Evolutionary conservation across 108 stramenopile genomes (phyloP).

Genomic region (Mayamaea pseudoterrestris): DNA sequence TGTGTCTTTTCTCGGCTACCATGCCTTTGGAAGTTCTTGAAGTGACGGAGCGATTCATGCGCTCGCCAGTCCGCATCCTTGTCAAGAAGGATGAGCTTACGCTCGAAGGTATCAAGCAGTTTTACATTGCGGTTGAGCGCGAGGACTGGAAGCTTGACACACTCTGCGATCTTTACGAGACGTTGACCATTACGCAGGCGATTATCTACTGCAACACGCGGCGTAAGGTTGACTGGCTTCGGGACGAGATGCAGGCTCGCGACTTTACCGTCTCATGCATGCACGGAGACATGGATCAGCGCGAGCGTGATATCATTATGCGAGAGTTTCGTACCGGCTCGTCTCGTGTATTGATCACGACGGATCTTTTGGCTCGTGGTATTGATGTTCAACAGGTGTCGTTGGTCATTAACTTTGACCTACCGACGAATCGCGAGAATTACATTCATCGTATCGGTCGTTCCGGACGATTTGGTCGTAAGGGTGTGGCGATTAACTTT

Average conservation of each 20-base stretch:
- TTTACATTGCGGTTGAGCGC: slow-evolving; percentile 95
- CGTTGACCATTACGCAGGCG: slow-evolving; percentile 98
- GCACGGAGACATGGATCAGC: slow-evolving; percentile 99
- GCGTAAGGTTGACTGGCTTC: slow-evolving; percentile 98
- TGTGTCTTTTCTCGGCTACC: slow-evolving; percentile 98
- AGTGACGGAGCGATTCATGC: slow-evolving; percentile 98
- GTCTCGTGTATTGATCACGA: slow-evolving; percentile 99
- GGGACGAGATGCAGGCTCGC: slow-evolving; percentile 91
- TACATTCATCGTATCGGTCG: slow-evolving; percentile 99
- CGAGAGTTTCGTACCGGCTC: slow-evolving; percentile 99
- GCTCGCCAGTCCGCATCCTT: slow-evolving; percentile 96
- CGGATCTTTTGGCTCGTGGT: slow-evolving; percentile 92
- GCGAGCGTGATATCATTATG: slow-evolving; percentile 99
- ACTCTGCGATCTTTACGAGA: slow-evolving; percentile 99
- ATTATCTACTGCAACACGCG: slow-evolving; percentile 99
- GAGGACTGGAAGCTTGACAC: slow-evolving; percentile 99
- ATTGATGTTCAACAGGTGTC: slow-evolving; percentile 99
- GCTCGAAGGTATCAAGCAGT: slow-evolving; percentile 99
- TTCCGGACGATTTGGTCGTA: slow-evolving; percentile 98
- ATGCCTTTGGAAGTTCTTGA: slow-evolving; percentile 99
- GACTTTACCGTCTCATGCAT: slow-evolving; percentile 99
- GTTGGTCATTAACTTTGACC: slow-evolving; percentile 99
- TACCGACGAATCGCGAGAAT: slow-evolving; percentile 99
- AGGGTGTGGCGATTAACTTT: slow-evolving; percentile 99
- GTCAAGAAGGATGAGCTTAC: slow-evolving; percentile 99